phyloP scores from a whole-genome alignment of 805 yeast genomes.

The Metschnikowia colocasiae region DNA sequence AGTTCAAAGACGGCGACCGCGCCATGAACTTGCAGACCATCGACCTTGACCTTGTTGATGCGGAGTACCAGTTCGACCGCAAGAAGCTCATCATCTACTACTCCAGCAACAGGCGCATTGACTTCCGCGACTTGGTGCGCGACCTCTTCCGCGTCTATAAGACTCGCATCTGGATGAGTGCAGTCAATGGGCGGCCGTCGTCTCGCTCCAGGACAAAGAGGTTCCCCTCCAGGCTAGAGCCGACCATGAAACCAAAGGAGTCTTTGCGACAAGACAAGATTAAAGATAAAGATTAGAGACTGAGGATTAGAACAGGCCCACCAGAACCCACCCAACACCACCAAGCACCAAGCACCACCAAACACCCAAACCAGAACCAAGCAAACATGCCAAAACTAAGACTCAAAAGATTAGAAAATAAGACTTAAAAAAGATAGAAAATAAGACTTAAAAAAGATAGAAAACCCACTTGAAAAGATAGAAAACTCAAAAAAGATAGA shows the following conservation, averaged over 20 bases:
- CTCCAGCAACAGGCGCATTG: conserved; percentile 55
- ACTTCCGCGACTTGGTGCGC: conserved; percentile 67
- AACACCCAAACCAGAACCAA: too few species aligned
- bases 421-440: too few species aligned
- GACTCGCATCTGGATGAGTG: conserved; percentile 82
- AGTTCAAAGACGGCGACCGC: conserved; percentile 1
- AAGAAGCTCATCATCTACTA: conserved; percentile 69
- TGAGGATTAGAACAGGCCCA: too few species aligned
- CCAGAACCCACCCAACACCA: neutral
- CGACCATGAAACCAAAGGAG: neutral
- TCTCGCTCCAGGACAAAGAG: neutral
- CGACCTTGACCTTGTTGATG: conserved; percentile 62
- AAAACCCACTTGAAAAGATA: too few species aligned
- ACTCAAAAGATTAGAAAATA: too few species aligned
- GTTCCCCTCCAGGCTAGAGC: neutral
- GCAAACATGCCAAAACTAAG: too few species aligned
- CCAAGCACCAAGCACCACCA: neutral
- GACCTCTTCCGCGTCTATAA: conserved; percentile 73
- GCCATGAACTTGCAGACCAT: conserved; percentile 39
- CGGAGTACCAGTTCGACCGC: conserved; percentile 80
- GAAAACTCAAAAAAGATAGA: too few species aligned
- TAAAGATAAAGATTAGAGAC: too few species aligned
- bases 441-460: too few species aligned
- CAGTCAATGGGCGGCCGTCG: conserved; percentile 48
- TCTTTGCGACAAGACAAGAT: neutral